These are phyloP conservation scores for Ceratobasidium papillatum DNA, from an alignment of 1,284 basidiomycete genomes.

Conservation along the genomic window DNA sequence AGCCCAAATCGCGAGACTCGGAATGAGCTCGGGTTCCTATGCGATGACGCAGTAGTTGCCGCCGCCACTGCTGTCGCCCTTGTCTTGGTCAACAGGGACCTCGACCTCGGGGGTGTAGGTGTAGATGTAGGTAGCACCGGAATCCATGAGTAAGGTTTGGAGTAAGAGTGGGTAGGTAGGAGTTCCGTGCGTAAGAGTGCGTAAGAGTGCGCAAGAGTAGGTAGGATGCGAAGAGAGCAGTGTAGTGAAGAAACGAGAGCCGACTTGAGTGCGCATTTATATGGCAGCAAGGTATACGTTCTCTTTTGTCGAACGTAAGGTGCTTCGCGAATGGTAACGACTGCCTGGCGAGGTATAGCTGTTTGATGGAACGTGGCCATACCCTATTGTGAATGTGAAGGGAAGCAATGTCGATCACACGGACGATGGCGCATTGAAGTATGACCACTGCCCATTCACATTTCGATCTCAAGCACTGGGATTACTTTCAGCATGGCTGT, in stretches of 20 bases:
- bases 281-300: slow-evolving; percentile 50
- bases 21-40: not conserved
- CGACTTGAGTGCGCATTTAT: not conserved
- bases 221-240: not conserved
- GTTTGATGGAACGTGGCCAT: slow-evolving; percentile 46
- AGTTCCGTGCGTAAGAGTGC: not conserved
- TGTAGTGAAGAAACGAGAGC: not conserved
- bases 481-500: not conserved
- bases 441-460: not conserved
- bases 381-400: not conserved
- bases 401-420: not conserved
- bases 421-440: not conserved
- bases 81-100: slow-evolving; percentile 6
- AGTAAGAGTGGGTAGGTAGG: slow-evolving; percentile 2
- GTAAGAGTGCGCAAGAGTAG: not conserved
- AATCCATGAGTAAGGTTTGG: slow-evolving; percentile 13
- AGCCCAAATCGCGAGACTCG: not conserved
- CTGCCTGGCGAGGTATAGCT: slow-evolving; percentile 77
- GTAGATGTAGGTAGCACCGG: not conserved
- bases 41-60: slow-evolving; percentile 13
- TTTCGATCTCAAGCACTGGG: too few species aligned
- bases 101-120: slow-evolving; percentile 4
- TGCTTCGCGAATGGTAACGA: slow-evolving; percentile 66
- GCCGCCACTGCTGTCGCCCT: not conserved
- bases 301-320: slow-evolving; percentile 69